Evolutionary conservation across 2,329 filamentous ascomycete genomes (phyloP), one percentile per base, ranked within the genome.

Genomic region (Microcera coccophila): DNA sequence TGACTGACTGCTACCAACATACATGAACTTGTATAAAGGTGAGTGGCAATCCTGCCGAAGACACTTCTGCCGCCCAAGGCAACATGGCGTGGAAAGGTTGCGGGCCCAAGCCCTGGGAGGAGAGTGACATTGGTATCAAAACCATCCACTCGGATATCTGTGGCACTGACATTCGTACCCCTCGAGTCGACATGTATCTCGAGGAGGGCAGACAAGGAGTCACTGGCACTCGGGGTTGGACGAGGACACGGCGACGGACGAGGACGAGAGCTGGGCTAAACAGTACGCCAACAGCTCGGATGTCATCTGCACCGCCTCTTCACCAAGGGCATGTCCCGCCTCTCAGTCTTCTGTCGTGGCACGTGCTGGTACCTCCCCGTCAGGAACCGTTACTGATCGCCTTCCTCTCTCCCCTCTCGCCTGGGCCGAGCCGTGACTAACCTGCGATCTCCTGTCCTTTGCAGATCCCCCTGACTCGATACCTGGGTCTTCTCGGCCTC

Each of bases 281-380:
- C 66, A 66, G 28, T 72, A 81, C 51, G 55, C 62, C 46, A 71
- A 75, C 60, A 78, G 74, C 0, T 84, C 89, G 49, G 85, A 90
- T 66, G 84, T 89, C 57, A 63, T 89, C 65, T 85, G 81, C 69
- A 83, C 80, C 3, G 82, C 84, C 42, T 84, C 81, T 56, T 79
- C 73, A 39, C 66, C 70, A 1, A 58, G 57, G 42, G 52, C 55
- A 41, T 19, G 49, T 19, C 16, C 19, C 9, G 2, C 36, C 16
- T 19, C n/a, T 17, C 17, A 36, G n/a, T 35, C 34, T 26, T 14
- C 39, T 16, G 24, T 36, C 22, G n/a, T n/a, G n/a, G n/a, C 17
- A 34, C 10, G 15, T 33, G 21, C 29, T 26, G 29, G 29, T 7
- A 14, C 7, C 29, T 8, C 29, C 29, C 29, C 15, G 29, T 16